Base-by-base conservation (phyloP, 2,329 filamentous ascomycete genomes). In the Fusarium pininemorale region DNA sequence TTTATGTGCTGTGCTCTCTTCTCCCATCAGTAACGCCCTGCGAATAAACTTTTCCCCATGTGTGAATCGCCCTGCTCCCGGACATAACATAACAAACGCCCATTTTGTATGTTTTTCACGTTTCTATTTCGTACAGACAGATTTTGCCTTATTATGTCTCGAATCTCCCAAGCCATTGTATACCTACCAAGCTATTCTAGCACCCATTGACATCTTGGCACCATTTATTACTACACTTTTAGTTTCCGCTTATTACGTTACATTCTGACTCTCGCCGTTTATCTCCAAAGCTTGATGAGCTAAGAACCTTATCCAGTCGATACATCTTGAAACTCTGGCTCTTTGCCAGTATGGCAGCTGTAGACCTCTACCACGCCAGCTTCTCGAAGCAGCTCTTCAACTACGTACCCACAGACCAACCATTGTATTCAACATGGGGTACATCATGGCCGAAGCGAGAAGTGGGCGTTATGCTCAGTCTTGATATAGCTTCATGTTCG, bases 401-500 rank as follows among this genome's bases (percentile, higher is more conserved):
- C 48, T 50, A 20, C 37, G n/a, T 47, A 28, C 35, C 13, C 37
- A 53, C n/a, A 50, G 48, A 28, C 37, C 51, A 44, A 5, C n/a
- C 50, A 24, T 5, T 38, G 6, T 61, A 65, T 30, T 38, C 45
- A 38, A 35, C 26, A 41, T 73, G 69, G 72, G 30, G 35, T 15
- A 13, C 41, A 7, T 44, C 62, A 12, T 63, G 74, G 48, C 65
- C 72, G 3, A 51, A 32, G 3, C 64, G 47, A 2, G 76, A 78
- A 48, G 48, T 45, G n/a, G 44, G 47, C 35, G 68, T 80, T 20
- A 61, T 75, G 20, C 74, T 78, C 41, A 45, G 61, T 11, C 59
- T 80, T 24, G 61, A 79, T 10, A 61, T 57, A 4, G 35, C 78
- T 10, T 81, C 83, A 10, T 51, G 83, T 15, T 73, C 79, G 13